Conservation (phyloP, 164 flowering plant genomes). For the Nymphaea colorata region DNA sequence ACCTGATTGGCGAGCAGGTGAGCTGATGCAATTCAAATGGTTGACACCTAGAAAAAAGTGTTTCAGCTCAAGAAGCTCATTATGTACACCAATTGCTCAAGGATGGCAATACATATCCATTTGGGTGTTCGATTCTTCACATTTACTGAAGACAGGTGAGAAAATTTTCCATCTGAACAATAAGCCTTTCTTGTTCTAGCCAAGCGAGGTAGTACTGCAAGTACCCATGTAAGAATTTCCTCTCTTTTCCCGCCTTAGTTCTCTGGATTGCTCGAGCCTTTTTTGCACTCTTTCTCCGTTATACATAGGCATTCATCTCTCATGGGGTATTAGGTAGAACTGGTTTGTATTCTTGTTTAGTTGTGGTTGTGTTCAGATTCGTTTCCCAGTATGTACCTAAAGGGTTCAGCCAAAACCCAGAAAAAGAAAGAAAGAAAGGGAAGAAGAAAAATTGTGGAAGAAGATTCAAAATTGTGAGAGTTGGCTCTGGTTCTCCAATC, state of each 20-base stretch:
- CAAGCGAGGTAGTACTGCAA: not conserved
- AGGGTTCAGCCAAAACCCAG: not conserved
- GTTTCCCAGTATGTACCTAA: not conserved
- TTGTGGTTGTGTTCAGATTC: not conserved
- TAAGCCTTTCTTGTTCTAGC: not conserved
- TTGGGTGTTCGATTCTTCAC: not conserved
- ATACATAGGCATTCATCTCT: conserved; percentile 2
- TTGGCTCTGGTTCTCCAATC: not conserved
- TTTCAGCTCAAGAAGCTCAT: not conserved
- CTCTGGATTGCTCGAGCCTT: not conserved
- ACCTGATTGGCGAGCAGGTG: conserved; percentile 80
- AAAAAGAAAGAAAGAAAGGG: not conserved
- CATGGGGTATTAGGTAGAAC: not conserved
- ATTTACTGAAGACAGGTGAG: not conserved
- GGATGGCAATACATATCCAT: not conserved
- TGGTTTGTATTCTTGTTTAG: not conserved
- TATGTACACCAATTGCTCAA: not conserved
- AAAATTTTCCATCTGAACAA: not conserved
- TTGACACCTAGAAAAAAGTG: not conserved
- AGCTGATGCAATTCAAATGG: conserved; percentile 17
- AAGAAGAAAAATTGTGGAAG: not conserved
- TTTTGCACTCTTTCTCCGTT: not conserved
- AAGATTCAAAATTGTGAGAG: not conserved
- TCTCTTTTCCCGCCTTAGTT: not conserved
- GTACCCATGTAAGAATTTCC: not conserved